Conservation (phyloP, 108 stramenopile species). For the Craspedostauros australis region DNA sequence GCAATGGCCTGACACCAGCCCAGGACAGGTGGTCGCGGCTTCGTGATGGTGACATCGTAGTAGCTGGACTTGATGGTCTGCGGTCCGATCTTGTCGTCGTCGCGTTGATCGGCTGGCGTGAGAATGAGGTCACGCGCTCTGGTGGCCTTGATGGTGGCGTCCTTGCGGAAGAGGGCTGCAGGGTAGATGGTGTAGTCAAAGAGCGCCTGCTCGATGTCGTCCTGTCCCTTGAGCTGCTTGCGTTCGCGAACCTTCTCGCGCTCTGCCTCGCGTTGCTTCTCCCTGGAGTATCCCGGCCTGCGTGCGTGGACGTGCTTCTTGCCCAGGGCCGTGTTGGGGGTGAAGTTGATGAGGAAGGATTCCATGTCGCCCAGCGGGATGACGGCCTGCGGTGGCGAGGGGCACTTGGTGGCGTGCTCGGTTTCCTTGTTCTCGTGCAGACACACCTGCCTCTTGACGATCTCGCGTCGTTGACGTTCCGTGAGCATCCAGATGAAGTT, state of each 20-base stretch:
- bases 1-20: conserved; percentile 86
- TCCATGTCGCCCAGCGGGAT: conserved; percentile 81
- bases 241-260: conserved; percentile 69
- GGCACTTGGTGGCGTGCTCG: conserved; percentile 46
- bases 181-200: conserved; percentile 88
- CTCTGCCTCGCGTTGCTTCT: conserved; percentile 59
- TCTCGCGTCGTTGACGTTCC: conserved; percentile 70
- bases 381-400: conserved; percentile 65
- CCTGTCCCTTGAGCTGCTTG: conserved; percentile 82
- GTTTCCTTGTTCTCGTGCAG: conserved; percentile 18
- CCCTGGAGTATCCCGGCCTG: conserved; percentile 70
- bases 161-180: conserved; percentile 80
- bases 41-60: conserved; percentile 85
- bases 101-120: conserved; percentile 38
- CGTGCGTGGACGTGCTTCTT: conserved; percentile 73
- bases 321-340: conserved; percentile 82
- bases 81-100: conserved; percentile 46
- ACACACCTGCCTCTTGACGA: conserved; percentile 66
- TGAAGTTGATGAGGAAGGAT: conserved; percentile 79
- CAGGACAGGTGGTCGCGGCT: conserved; percentile 58
- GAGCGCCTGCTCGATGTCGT: conserved; percentile 80
- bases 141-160: conserved; percentile 81
- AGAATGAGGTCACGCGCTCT: conserved; percentile 61
- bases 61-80: conserved; percentile 73
- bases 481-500: conserved; percentile 85